These are phyloP conservation scores for Eucalyptus sideroxylon DNA, from an alignment of 345 rosid species.

Conservation along the genomic window DNA sequence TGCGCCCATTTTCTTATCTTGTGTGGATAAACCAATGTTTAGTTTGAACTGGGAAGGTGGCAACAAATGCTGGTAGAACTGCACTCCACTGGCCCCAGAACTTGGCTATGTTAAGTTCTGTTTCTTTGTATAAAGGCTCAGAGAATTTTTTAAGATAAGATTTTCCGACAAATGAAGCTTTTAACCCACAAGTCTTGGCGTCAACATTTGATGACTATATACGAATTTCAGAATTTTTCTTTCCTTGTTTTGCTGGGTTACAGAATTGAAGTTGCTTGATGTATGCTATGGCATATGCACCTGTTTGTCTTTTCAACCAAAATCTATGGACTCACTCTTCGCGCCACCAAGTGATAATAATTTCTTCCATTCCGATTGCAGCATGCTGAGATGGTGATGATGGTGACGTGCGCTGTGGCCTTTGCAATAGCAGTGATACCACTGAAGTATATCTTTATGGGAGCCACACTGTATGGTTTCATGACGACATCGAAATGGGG, in stretches of 20 bases:
- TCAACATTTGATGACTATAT: neutral
- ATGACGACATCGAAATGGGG: constrained; percentile 40
- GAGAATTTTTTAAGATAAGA: neutral
- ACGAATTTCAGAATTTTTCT: neutral
- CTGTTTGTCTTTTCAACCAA: no score
- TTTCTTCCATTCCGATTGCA: constrained; percentile 8
- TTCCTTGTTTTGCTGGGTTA: neutral
- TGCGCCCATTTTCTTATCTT: neutral
- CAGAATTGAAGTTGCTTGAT: neutral
- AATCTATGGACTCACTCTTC: neutral
- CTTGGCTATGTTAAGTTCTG: neutral
- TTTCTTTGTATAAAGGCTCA: neutral
- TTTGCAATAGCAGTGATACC: constrained; percentile 47
- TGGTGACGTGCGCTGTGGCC: constrained; percentile 24
- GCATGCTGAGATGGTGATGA: constrained; percentile 61
- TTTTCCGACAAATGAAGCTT: neutral
- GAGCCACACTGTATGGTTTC: constrained; percentile 6
- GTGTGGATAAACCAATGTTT: neutral
- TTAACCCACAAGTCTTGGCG: neutral
- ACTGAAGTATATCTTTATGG: constrained; percentile 38
- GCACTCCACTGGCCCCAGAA: neutral
- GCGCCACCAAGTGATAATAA: neutral
- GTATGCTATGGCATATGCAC: neutral
- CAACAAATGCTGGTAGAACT: neutral
- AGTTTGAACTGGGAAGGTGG: neutral